Percentiles rank a stretch among this genome's conserved stretches.
Evolutionary conservation across 129 eudicot genomes (phyloP).

Genomic region (Chrysanthemum lavandulifolium): DNA sequence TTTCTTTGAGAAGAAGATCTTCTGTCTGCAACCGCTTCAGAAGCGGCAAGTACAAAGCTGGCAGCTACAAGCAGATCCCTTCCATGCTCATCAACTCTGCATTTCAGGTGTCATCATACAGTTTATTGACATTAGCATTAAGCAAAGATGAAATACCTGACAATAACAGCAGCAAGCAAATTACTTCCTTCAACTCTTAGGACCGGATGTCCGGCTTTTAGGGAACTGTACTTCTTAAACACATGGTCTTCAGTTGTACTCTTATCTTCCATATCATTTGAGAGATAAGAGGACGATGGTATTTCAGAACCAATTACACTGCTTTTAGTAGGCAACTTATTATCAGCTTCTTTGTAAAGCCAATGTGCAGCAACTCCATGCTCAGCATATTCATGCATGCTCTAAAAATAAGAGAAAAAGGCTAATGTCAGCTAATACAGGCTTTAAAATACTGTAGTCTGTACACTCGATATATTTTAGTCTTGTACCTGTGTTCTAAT

Average conservation of each 20-base stretch:
- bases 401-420: constrained; percentile 37
- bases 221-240: constrained; percentile 48
- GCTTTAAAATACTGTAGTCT: background rate
- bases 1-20: constrained; percentile 71
- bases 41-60: constrained; percentile 73
- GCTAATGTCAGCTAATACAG: constrained; percentile 4
- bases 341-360: constrained; percentile 92
- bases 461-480: background rate
- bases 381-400: constrained; percentile 97
- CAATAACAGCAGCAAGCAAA: constrained; percentile 92
- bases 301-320: constrained; percentile 44
- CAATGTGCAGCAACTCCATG: constrained; percentile 99
- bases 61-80: constrained; percentile 91
- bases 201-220: constrained; percentile 87
- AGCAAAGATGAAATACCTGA: constrained; percentile 50
- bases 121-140: background rate
- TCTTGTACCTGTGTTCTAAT: constrained; percentile 86
- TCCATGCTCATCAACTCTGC: constrained; percentile 84
- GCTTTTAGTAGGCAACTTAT: constrained; percentile 42
- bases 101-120: constrained; percentile 15
- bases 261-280: constrained; percentile 59
- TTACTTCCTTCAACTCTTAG: constrained; percentile 94
- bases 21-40: constrained; percentile 94
- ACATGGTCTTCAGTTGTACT: constrained; percentile 42
- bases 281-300: constrained; percentile 45